Conservation (phyloP, 2,329 filamentous ascomycete genomes). For the Xylaria multiplex region DNA sequence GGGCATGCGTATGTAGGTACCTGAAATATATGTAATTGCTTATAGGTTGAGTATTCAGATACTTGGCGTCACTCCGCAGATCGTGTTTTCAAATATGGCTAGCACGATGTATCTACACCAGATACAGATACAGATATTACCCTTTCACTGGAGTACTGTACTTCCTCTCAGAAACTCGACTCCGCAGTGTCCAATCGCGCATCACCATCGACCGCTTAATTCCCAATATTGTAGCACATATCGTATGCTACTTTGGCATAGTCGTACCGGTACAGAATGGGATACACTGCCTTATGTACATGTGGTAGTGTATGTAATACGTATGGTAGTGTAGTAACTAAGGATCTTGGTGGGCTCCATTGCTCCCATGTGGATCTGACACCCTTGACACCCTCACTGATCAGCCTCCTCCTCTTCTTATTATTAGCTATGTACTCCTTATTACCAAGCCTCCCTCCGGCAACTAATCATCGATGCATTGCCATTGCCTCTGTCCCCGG, state of each 20-base stretch:
- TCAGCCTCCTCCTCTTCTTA: slow-evolving; percentile 30
- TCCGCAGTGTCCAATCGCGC: not conserved
- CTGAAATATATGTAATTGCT: not conserved
- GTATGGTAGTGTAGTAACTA: slow-evolving; percentile 4
- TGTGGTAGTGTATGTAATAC: not conserved
- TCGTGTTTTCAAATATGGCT: not conserved
- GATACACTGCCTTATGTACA: too few species aligned
- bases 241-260: too few species aligned
- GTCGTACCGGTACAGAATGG: not conserved
- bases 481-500: slow-evolving; percentile 27
- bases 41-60: not conserved
- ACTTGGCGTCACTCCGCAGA: slow-evolving; percentile 9
- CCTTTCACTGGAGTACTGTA: not conserved
- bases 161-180: not conserved
- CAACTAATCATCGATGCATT: slow-evolving; percentile 29
- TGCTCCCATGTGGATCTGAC: slow-evolving; percentile 35
- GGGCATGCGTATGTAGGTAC: not conserved
- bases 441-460: slow-evolving; percentile 19
- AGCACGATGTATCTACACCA: not conserved
- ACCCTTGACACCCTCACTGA: slow-evolving; percentile 28
- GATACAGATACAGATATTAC: not conserved
- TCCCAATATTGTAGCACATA: too few species aligned
- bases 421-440: slow-evolving; percentile 25
- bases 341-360: slow-evolving; percentile 29
- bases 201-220: too few species aligned